Conservation (phyloP, 352 stramenopile genomes). For the Pythium sukuiense region DNA sequence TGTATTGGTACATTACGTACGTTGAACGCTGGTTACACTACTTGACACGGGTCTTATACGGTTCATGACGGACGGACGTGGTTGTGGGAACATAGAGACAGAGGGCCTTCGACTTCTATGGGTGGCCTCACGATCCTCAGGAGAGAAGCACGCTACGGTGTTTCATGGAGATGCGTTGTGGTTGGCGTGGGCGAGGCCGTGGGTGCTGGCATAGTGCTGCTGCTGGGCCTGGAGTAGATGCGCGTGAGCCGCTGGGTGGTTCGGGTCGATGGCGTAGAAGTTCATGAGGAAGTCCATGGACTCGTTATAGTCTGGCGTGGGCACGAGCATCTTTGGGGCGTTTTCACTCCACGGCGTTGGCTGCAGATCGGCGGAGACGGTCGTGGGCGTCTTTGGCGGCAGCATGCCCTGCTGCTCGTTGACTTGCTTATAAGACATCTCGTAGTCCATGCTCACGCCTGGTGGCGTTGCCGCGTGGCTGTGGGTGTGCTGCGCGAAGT, state of each 20-base stretch:
- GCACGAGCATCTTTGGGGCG: slow-evolving; percentile 28
- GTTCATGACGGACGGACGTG: slow-evolving; percentile 1
- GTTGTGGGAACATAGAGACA: not conserved
- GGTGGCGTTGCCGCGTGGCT: slow-evolving; percentile 5
- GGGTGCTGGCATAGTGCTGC: slow-evolving; percentile 22
- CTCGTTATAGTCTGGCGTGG: slow-evolving; percentile 63
- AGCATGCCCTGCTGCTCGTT: slow-evolving; percentile 18
- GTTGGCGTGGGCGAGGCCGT: slow-evolving; percentile 3
- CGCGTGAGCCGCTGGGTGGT: slow-evolving; percentile 28
- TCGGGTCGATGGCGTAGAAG: slow-evolving; percentile 58
- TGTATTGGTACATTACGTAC: slow-evolving; percentile 6
- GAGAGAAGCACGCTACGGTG: not conserved
- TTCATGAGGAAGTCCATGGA: slow-evolving; percentile 86
- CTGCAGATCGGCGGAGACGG: slow-evolving; percentile 12
- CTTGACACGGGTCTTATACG: slow-evolving; percentile 7
- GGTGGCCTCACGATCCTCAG: slow-evolving; percentile 6
- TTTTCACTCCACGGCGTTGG: slow-evolving; percentile 24
- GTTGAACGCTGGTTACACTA: slow-evolving; percentile 12
- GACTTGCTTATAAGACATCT: slow-evolving; percentile 17
- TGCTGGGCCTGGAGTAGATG: slow-evolving; percentile 23
- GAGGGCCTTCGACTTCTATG: slow-evolving; percentile 6
- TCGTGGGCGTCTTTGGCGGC: slow-evolving; percentile 18
- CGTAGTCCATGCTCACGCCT: slow-evolving; percentile 15
- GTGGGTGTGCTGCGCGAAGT: slow-evolving; percentile 1
- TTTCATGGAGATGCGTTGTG: slow-evolving; percentile 8